Evolutionary conservation across 148 eudicot genomes (phyloP).

Genomic region (Cornus kousa): DNA sequence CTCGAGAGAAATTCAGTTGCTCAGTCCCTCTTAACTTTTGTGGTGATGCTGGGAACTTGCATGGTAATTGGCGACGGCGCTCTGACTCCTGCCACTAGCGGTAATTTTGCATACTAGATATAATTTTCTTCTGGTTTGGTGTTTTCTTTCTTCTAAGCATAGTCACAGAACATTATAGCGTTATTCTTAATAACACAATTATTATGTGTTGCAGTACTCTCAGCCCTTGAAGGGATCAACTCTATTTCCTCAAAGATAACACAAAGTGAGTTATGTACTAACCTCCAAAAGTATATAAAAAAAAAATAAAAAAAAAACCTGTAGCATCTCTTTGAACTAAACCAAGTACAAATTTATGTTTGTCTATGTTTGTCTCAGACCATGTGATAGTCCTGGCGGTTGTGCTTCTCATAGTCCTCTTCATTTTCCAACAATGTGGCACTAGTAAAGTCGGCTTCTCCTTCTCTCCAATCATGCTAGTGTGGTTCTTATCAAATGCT

Average conservation of each 20-base stretch:
- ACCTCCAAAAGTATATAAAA: no score
- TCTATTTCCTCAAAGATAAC: conserved; percentile 30
- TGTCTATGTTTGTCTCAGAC: conserved; percentile 36
- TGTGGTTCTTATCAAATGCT: conserved; percentile 26
- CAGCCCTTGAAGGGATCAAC: conserved; percentile 37
- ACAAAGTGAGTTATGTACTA: conserved; percentile 7
- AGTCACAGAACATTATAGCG: no score
- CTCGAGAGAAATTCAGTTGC: background rate
- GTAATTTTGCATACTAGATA: background rate
- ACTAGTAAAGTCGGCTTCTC: conserved; percentile 34
- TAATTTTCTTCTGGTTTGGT: no score
- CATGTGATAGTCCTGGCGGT: conserved; percentile 28
- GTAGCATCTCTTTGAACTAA: no score
- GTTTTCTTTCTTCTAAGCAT: no score
- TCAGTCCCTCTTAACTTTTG: background rate
- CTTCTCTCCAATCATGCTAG: conserved; percentile 38
- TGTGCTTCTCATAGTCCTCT: conserved; percentile 27
- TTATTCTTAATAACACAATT: background rate
- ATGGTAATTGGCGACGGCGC: conserved; percentile 21
- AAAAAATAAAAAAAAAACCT: no score
- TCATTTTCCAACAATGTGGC: conserved; percentile 33
- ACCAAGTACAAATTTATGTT: background rate
- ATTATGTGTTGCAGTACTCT: conserved; percentile 22
- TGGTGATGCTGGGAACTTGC: conserved; percentile 18
- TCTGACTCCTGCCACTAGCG: conserved; percentile 17